Evolutionary conservation across 1,139 yeast species (phyloP).

Genomic region (Pichia sp.): DNA sequence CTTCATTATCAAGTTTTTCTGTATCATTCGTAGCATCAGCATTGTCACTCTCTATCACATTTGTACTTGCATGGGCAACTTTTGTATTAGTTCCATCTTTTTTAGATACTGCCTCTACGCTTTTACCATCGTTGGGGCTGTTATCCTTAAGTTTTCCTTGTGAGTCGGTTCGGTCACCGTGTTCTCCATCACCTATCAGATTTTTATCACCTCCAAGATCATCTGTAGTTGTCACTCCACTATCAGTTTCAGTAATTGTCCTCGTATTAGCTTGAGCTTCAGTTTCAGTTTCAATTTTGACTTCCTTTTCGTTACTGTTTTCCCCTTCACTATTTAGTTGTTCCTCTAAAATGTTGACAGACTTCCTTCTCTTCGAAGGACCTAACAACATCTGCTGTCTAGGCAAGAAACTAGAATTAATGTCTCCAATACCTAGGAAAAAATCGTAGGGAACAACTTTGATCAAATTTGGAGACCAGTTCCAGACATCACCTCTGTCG

Average conservation of each 20-base stretch:
- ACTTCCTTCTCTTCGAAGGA: conserved; percentile 58
- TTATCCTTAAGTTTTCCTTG: no score
- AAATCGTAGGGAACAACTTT: conserved; percentile 95
- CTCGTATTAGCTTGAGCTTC: neutral
- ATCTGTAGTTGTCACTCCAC: no score
- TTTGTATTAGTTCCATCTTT: neutral
- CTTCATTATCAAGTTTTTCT: conserved; percentile 18
- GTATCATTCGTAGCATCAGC: neutral
- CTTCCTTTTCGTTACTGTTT: neutral
- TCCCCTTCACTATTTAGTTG: conserved; percentile 28
- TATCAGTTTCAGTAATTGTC: no score
- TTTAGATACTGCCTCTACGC: no score
- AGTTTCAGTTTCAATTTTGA: neutral
- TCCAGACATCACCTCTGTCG: conserved; percentile 99
- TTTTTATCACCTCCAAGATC: no score
- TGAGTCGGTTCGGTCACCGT: no score
- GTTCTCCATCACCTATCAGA: no score
- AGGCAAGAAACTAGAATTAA: conserved; percentile 88
- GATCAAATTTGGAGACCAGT: conserved; percentile 87
- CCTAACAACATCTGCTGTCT: conserved; percentile 72
- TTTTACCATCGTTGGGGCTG: no score
- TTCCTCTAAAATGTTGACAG: conserved; percentile 50
- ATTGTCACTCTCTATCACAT: neutral
- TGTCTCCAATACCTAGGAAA: conserved; percentile 96
- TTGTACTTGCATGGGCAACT: no score